Evolutionary conservation across 768 basidiomycete genomes (phyloP).

Genomic region (Leccinum ochraceum): DNA sequence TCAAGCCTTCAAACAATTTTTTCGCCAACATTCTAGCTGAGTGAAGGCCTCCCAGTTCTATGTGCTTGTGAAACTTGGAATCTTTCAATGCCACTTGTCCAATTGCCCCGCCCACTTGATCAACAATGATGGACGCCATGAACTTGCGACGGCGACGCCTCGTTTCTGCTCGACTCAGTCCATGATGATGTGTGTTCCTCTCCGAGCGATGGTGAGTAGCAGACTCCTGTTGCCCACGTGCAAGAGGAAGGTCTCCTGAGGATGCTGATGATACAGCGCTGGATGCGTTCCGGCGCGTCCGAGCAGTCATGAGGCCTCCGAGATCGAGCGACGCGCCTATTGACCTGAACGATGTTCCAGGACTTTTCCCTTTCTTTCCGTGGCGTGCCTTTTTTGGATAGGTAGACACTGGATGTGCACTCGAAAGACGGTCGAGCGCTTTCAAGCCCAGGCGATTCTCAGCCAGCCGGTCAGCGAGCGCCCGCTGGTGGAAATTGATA

Average conservation of each 20-base stretch:
- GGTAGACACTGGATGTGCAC: constrained; percentile 49
- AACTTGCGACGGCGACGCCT: constrained; percentile 48
- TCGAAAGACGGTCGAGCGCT: constrained; percentile 71
- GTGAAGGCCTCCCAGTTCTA: constrained; percentile 53
- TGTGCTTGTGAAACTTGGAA: constrained; percentile 57
- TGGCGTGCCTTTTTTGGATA: constrained; percentile 40
- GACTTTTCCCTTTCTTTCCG: constrained; percentile 49
- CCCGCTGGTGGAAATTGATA: constrained; percentile 78
- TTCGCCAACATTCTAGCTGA: constrained; percentile 69
- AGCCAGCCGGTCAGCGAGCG: constrained; percentile 68
- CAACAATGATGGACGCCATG: constrained; percentile 68
- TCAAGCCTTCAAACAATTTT: constrained; percentile 66
- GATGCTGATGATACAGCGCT: constrained; percentile 8
- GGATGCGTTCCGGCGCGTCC: constrained; percentile 19
- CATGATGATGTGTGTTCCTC: constrained; percentile 16
- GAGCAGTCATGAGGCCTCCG: constrained; percentile 16
- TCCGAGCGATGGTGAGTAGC: constrained; percentile 9
- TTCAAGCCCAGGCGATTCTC: constrained; percentile 72
- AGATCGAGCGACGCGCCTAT: constrained; percentile 40
- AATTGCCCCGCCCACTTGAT: constrained; percentile 64
- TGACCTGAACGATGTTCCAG: constrained; percentile 41
- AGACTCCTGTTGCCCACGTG: constrained; percentile 17
- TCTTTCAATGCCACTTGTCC: constrained; percentile 71
- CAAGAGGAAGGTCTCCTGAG: constrained; percentile 1
- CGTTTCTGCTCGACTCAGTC: constrained; percentile 30